Conservation (phyloP, 768 basidiomycete species). For the Kwoniella sp. region DNA sequence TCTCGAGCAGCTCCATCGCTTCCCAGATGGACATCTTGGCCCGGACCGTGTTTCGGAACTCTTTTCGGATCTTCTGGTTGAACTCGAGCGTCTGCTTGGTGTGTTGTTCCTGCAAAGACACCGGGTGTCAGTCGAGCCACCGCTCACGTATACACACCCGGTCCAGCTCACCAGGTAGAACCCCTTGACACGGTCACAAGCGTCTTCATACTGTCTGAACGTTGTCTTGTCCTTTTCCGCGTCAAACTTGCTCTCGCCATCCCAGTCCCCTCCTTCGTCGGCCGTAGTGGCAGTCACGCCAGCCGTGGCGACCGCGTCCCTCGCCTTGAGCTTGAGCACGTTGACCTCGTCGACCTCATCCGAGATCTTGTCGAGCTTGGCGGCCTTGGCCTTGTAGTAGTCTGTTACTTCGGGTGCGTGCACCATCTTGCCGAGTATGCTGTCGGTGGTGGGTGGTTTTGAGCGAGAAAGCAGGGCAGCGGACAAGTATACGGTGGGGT, state of each 20-base stretch:
- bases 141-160: too few relatives aligned
- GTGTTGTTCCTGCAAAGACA: constrained; percentile 53
- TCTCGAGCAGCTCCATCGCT: constrained; percentile 62
- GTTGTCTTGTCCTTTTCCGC: constrained; percentile 42
- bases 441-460: too few relatives aligned
- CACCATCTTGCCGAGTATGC: constrained; percentile 23
- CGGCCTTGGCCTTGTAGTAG: constrained; percentile 26
- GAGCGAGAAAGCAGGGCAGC: too few relatives aligned
- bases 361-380: constrained; percentile 38
- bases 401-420: constrained; percentile 44
- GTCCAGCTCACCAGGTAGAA: constrained; percentile 43
- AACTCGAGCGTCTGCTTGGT: constrained; percentile 76
- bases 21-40: constrained; percentile 61
- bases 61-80: constrained; percentile 68
- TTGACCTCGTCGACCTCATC: constrained; percentile 48
- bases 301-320: neutral
- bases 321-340: constrained; percentile 34
- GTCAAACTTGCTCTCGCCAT: constrained; percentile 41
- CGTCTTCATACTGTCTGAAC: constrained; percentile 46
- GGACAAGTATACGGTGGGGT: too few relatives aligned
- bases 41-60: constrained; percentile 64
- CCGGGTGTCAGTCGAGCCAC: neutral
- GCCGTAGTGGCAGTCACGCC: neutral
- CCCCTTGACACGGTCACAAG: constrained; percentile 45
- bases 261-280: constrained; percentile 5